A percentile compares a stretch with the other conserved stretches of the same genome.
Evolutionary conservation across 1,139 yeast genomes (phyloP).

Genomic region (Saccharomyces hybrid): DNA sequence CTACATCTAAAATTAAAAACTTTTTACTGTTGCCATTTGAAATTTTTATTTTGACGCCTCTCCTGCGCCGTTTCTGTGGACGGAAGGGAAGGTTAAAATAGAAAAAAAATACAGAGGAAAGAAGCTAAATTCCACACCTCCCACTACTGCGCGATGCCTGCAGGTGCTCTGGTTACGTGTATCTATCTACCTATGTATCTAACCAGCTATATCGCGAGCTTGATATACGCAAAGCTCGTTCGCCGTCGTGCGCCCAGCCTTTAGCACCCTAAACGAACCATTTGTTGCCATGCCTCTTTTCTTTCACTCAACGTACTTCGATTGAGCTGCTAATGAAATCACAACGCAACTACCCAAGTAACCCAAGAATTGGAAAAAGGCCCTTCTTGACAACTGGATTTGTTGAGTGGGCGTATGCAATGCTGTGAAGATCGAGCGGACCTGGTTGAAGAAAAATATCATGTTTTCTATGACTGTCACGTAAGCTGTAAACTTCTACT

Average conservation of each 20-base stretch:
- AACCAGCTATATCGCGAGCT: not conserved
- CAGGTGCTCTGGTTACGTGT: not conserved
- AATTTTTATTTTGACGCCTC: not conserved
- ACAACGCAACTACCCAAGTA: constrained; percentile 31
- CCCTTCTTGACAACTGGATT: constrained; percentile 27
- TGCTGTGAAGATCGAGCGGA: constrained; percentile 26
- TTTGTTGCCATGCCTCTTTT: not conserved
- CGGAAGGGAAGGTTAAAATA: not conserved
- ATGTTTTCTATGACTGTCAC: constrained; percentile 6
- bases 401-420: constrained; percentile 29
- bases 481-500: not conserved
- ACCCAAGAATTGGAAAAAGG: constrained; percentile 31
- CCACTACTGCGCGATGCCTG: not conserved
- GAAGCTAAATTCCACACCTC: not conserved
- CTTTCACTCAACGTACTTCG: constrained; percentile 16
- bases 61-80: not conserved
- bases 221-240: not conserved
- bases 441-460: constrained; percentile 27
- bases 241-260: not conserved
- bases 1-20: not conserved
- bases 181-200: not conserved
- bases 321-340: constrained; percentile 29
- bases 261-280: no score
- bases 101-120: not conserved
- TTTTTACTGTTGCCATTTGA: not conserved